Evolutionary conservation across 352 stramenopile genomes (phyloP), one percentile per base, ranked within the genome.

Genomic region (Phytophthora crassamura): DNA sequence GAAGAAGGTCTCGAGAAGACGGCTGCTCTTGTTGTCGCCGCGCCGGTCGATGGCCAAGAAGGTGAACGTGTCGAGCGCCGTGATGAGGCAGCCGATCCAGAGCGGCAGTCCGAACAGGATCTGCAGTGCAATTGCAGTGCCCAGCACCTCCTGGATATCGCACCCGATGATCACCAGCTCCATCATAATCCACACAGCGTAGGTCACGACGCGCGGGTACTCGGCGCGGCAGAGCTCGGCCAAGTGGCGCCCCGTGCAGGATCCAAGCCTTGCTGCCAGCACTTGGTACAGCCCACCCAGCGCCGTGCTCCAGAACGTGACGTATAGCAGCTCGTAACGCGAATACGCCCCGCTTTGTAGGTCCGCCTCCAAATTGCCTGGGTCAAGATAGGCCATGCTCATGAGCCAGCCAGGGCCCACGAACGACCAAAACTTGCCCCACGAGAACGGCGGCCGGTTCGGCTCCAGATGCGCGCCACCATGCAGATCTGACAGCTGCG

Each of bases 291-390:
- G 78, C 7, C 95, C 81, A 8, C 86, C 94, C 14, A 95, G 69
- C 14, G 88, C 48, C 9, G 87, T 91, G 28, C 86, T 90, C 72
- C 94, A 79, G 59, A 96, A 86, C 30, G 97, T 70, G 20, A 94
- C 82, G 69, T 93, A 98, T 2, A 98, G 68, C 36, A 94, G 72
- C 42, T 84, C 78, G 59, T 97, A 97, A 51, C 82, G 76, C 7
- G 84, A 82, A 25, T 93, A 97, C 0, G 81, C 82, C 16, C 91
- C 91, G n/a, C 81, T 93, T 69, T 98, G 91, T 50, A 98, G 82
- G 56, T 98, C 91, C 18, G 89, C 90, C 67, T 98, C 91, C 52
- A 98, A 91, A 67, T 98, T 98, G 28, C 88, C 90, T 0, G 91
- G 93, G 69, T 98, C 93, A 42, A 98, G 64, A 50, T 98, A 98